These are phyloP conservation scores for Pichia sp. DNA, from an alignment of 1,139 yeast genomes.

Conservation along the genomic window DNA sequence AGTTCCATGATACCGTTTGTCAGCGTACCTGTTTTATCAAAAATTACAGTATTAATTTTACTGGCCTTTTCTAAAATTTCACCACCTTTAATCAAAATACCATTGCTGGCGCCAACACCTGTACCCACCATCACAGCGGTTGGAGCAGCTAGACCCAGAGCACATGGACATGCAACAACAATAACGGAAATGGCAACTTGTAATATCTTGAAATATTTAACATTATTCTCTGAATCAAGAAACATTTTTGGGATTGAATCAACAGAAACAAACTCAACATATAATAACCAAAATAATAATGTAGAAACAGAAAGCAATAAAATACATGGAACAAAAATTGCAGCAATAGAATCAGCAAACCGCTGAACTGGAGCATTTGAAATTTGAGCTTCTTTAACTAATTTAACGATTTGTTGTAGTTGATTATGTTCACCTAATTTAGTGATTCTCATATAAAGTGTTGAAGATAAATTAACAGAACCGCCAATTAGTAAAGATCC, in stretches of 20 bases:
- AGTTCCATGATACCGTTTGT: constrained; percentile 73
- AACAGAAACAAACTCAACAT: constrained; percentile 27
- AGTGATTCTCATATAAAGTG: constrained; percentile 61
- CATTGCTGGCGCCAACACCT: constrained; percentile 88
- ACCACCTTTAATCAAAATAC: constrained; percentile 91
- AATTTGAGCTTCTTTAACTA: constrained; percentile 87
- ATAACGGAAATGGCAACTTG: constrained; percentile 87
- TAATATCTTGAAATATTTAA: constrained; percentile 49
- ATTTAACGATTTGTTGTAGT: constrained; percentile 74
- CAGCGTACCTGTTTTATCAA: constrained; percentile 95
- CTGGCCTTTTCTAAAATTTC: constrained; percentile 75
- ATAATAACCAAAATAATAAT: constrained; percentile 58
- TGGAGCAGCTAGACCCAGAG: constrained; percentile 93
- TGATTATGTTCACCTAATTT: constrained; percentile 79
- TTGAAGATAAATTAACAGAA: constrained; percentile 76
- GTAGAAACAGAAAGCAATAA: constrained; percentile 57
- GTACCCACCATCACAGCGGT: constrained; percentile 99
- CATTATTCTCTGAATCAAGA: constrained; percentile 42
- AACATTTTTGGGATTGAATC: constrained; percentile 50
- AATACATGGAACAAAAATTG: constrained; percentile 79
- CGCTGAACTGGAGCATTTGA: constrained; percentile 87
- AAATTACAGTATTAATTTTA: constrained; percentile 59
- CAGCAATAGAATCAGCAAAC: constrained; percentile 79
- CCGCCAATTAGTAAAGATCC: constrained; percentile 82
- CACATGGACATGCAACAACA: constrained; percentile 98